phyloP scores from a whole-genome alignment of 345 rosid species.

The Conringia planisiliqua region DNA sequence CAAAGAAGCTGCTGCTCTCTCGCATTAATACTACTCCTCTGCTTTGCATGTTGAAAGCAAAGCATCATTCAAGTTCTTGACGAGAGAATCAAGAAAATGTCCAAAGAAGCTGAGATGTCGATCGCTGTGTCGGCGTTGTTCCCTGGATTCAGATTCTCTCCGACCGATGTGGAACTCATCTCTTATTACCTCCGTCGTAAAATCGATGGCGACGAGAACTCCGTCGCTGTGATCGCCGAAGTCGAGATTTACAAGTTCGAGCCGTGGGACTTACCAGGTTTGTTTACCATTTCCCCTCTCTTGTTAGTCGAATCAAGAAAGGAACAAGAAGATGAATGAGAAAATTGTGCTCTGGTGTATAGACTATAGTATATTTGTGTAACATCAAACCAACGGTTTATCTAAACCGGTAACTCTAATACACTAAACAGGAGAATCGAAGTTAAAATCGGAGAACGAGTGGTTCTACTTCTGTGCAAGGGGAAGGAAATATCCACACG shows the following conservation, averaged over 20 bases:
- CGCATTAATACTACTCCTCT: neutral
- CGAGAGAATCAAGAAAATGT: constrained; percentile 6
- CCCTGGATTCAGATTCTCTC: constrained; percentile 85
- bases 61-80: neutral
- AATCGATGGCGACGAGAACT: constrained; percentile 60
- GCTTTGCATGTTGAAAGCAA: neutral
- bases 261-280: constrained; percentile 97
- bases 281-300: neutral
- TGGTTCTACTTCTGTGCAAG: constrained; percentile 91
- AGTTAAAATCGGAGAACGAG: constrained; percentile 65
- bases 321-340: neutral
- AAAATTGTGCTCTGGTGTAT: neutral
- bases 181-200: constrained; percentile 75
- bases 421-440: constrained; percentile 49
- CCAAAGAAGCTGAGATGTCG: constrained; percentile 61
- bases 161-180: constrained; percentile 77
- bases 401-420: neutral
- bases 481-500: constrained; percentile 86
- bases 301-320: neutral
- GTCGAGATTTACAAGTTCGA: constrained; percentile 70
- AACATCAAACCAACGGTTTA: neutral
- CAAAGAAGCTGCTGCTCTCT: constrained; percentile 21
- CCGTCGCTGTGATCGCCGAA: constrained; percentile 69
- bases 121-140: constrained; percentile 61
- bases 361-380: neutral